A percentile compares a stretch with the other conserved stretches of the same genome.
These are phyloP conservation scores for Glycine soja DNA, from an alignment of 306 rosid species.

Conservation along the genomic window DNA sequence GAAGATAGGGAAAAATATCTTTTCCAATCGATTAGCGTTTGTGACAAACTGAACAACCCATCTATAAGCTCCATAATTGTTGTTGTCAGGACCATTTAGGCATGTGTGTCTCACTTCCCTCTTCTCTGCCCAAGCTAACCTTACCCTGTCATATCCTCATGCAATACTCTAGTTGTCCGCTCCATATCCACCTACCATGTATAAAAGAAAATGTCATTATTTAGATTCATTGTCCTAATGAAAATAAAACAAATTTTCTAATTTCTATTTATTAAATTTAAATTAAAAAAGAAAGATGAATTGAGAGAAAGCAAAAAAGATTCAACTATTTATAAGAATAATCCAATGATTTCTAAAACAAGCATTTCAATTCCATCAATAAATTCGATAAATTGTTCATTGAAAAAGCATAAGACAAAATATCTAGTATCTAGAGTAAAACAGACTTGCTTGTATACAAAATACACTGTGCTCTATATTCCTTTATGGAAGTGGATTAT, in stretches of 20 bases:
- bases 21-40: constrained; percentile 77
- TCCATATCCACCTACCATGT: constrained; percentile 77
- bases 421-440: not conserved
- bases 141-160: constrained; percentile 73
- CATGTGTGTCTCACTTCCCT: constrained; percentile 64
- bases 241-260: too few relatives aligned
- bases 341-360: too few relatives aligned
- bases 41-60: constrained; percentile 93
- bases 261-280: too few relatives aligned
- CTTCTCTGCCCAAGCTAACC: constrained; percentile 72
- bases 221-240: constrained; percentile 37
- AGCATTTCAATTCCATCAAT: too few relatives aligned
- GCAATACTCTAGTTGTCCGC: constrained; percentile 70
- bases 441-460: constrained; percentile 17
- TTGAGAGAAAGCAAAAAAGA: too few relatives aligned
- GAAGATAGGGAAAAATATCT: constrained; percentile 91
- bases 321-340: too few relatives aligned
- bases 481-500: constrained; percentile 33
- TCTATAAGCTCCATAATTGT: constrained; percentile 76
- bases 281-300: too few relatives aligned
- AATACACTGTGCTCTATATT: constrained; percentile 24
- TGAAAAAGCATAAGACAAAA: constrained; percentile 33
- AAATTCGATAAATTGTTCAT: too few relatives aligned
- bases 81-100: constrained; percentile 62
- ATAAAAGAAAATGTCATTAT: constrained; percentile 32